Evolutionary conservation across 1,284 basidiomycete species (phyloP), one percentile per base, ranked within the genome.

Genomic region (Fomes fomentarius): DNA sequence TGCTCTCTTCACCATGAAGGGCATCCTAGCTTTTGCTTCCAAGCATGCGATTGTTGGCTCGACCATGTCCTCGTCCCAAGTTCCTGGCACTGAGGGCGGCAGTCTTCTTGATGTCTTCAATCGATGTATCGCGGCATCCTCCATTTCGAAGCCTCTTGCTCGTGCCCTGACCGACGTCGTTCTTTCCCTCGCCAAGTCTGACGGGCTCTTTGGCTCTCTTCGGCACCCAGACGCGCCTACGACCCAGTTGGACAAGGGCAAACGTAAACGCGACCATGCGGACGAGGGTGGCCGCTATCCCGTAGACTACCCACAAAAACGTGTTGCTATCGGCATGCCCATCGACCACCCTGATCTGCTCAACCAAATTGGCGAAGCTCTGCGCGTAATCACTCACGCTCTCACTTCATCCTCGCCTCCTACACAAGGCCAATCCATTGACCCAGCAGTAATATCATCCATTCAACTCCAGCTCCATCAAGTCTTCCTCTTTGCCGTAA

Each of bases 401-500:
- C 71, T 88, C 46, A 71, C 69, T 30, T 60, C 71, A 25, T 67
- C 76, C 7, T 65, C 56, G 50, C n/a, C 62, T 42, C 24, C 76
- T 19, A 62, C 71, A n/a, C 57, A 54, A 34, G 40, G 51, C 31
- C 75, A 72, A 38, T 68, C 76, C 1, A 73, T 85, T 44, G 80
- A 83, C 61, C 75, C 84, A 6, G 64, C 76, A 22, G 67, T 87
- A 49, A 78, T 90, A 47, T 74, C 84, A 9, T 83, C 86, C 42
- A 82, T 91, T 30, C 85, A 87, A 52, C 69, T 81, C 10, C 82
- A 82, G 30, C 76, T 91, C 7, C 87, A 91, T 56, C 87, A 89
- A 57, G 74, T 89, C 11, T 90, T 89, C 66, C 74, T 89, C 22
- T 91, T 91, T 65, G 79, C 85, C 3, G 82, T 89, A 50, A 90